Base-by-base conservation (phyloP, 2,329 filamentous ascomycete genomes). In the Conoideocrella luteorostrata region DNA sequence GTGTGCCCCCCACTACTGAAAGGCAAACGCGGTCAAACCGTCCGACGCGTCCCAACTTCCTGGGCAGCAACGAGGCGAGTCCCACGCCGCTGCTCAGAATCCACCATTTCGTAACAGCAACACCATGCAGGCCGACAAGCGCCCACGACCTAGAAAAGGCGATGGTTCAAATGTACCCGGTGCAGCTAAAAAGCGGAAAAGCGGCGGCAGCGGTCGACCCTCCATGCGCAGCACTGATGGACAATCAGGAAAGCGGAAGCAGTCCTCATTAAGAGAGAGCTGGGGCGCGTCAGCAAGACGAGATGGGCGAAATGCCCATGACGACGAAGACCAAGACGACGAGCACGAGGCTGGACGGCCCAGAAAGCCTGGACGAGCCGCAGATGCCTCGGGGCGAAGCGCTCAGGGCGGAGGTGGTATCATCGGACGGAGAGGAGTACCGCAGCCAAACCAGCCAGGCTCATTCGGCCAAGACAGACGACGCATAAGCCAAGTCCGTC, bases 21-120 rank as follows among this genome's bases (percentile, higher is more conserved):
- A 51, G 68, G 68, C 50, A 71, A 70, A 54, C 69, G 68, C 56
- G 66, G 66, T 43, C 61, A 22, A n/a, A 28, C 38, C 29, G 29
- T 21, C 39, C 20, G 34, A 35, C 39, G 22, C 39, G 30, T 41
- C 39, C 37, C 9, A n/a, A n/a, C n/a, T n/a, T n/a, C n/a, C n/a
- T n/a, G n/a, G n/a, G n/a, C n/a, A n/a, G n/a, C n/a, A n/a, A n/a
- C n/a, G n/a, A n/a, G n/a, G n/a, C n/a, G n/a, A n/a, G n/a, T n/a
- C n/a, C n/a, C n/a, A n/a, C n/a, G n/a, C n/a, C n/a, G n/a, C n/a
- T n/a, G n/a, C n/a, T n/a, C n/a, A n/a, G n/a, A n/a, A n/a, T n/a
- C n/a, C n/a, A n/a, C n/a, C n/a, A n/a, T n/a, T n/a, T n/a, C n/a
- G n/a, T n/a, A n/a, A n/a, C n/a, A n/a, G n/a, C n/a, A n/a, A n/a